These are phyloP conservation scores for Centella asiatica DNA, from an alignment of 129 eudicot genomes.

Conservation along the genomic window DNA sequence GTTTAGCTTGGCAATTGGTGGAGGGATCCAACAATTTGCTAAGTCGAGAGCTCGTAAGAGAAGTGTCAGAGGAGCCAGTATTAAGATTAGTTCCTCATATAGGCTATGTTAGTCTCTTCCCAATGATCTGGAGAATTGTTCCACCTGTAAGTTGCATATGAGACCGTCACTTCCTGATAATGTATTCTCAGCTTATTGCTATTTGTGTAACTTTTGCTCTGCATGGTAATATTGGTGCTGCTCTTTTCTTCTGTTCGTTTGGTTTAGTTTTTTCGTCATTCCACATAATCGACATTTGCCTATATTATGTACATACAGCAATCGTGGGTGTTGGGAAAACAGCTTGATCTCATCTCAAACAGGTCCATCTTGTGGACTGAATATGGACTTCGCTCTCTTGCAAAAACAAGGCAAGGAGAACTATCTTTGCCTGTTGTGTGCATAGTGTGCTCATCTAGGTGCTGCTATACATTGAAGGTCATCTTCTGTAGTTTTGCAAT, in stretches of 20 bases:
- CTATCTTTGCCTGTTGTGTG: not conserved
- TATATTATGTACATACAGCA: conserved; percentile 33
- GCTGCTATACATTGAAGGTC: not conserved
- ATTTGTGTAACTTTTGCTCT: not conserved
- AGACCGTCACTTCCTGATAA: not conserved
- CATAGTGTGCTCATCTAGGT: not conserved
- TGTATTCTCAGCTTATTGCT: not conserved
- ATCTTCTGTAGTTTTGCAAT: not conserved
- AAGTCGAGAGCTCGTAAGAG: conserved; percentile 65
- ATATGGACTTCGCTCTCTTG: conserved; percentile 78
- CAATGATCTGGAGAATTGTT: conserved; percentile 73
- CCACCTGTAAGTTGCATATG: conserved; percentile 75
- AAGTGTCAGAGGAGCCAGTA: conserved; percentile 69
- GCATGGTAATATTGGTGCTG: not conserved
- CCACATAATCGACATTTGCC: conserved; percentile 1
- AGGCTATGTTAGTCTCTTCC: conserved; percentile 96
- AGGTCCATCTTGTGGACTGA: conserved; percentile 72
- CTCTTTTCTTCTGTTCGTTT: not conserved
- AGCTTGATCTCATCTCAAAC: conserved; percentile 83
- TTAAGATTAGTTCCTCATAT: conserved; percentile 84
- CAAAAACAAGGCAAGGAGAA: conserved; percentile 63
- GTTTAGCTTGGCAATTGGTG: conserved; percentile 53
- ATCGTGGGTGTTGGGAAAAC: conserved; percentile 76
- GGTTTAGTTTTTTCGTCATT: not conserved
- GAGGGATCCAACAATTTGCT: conserved; percentile 42